Evolutionary conservation across 805 yeast genomes (phyloP), one percentile per base, ranked within the genome.

Genomic region (Yamadazyma phyllophila): DNA sequence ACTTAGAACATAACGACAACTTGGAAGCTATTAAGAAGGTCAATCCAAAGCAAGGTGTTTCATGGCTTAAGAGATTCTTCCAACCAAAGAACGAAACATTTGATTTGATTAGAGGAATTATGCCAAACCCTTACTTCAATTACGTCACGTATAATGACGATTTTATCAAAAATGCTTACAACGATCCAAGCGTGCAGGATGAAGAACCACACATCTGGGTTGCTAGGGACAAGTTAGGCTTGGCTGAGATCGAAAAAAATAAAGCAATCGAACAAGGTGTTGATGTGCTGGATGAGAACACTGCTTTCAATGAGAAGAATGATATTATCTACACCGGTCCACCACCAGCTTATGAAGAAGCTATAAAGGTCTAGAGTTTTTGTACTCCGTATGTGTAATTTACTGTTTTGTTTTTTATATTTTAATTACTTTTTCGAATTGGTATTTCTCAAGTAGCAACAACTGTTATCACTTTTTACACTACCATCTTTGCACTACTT

Each of bases 201-300:
- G 74, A 66, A 7, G 80, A 69, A 49, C 88, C 89, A 26, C 76
- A 76, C 46, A 69, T 85, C 41, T 87, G 95, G 95, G 69, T 85
- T 50, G 81, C 85, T 36, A 76, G 69, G 53, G 95, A 87, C 62
- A 68, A 76, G 5, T 65, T 81, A 69, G 92, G 94, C 4, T 71
- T 87, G 44, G 76, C 87, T 13, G 75, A 76, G 41, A 73, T 76
- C 46, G 82, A 84, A 58, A 76, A 82, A 50, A 68, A 67, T 30
- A 74, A 74, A 51, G 81, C 86, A 10, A 63, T 73, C n/a, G 81
- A 77, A 26, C 71, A 71, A 39, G 74, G 73, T 24, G 77, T 83
- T 17, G 72, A 73, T 47, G 82, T 82, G 6, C 66, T 73, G 34
- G 83, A 85, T 57, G 81, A 70, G 13, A 72, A 78, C 53, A 82